A percentile compares a stretch with the other conserved stretches of the same genome.
Evolutionary conservation across 371 early-diverging fungal genomes (phyloP).

Genomic region (Mucor circinelloides): DNA sequence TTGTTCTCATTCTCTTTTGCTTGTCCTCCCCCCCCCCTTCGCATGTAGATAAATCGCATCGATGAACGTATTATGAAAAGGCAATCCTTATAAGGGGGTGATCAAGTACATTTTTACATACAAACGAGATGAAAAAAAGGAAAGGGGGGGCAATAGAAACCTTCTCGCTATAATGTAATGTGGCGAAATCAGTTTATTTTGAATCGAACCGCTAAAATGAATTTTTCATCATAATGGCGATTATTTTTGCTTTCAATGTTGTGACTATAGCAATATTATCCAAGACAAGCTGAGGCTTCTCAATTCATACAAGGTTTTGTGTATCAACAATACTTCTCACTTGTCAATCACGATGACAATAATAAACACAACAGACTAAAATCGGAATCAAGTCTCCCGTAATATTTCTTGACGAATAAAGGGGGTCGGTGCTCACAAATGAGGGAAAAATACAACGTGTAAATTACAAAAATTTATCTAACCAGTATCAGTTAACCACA

Average conservation of each 20-base stretch:
- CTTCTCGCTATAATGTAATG: not conserved
- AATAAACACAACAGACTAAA: not conserved
- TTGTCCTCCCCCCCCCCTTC: not conserved
- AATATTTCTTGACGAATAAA: not conserved
- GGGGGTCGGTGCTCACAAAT: slow-evolving; percentile 3
- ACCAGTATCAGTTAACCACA: not conserved
- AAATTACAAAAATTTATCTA: not conserved
- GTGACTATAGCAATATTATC: not conserved
- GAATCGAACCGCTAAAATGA: not conserved
- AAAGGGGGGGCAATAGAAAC: not conserved
- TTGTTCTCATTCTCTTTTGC: not conserved
- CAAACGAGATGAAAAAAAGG: not conserved
- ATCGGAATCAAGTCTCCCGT: not conserved
- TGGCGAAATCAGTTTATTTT: not conserved
- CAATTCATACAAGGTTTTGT: not conserved
- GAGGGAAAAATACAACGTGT: slow-evolving; percentile 1
- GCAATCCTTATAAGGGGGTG: not conserved
- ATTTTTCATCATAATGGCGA: not conserved
- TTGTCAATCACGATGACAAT: slow-evolving; percentile 1
- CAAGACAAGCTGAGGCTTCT: not conserved
- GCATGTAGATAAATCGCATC: not conserved
- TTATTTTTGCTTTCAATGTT: not conserved
- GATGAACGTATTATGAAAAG: not conserved
- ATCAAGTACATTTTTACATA: not conserved
- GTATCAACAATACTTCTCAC: not conserved